Conservation (phyloP, 441 rosid species). For the Cnidoscolus chayamansa region DNA sequence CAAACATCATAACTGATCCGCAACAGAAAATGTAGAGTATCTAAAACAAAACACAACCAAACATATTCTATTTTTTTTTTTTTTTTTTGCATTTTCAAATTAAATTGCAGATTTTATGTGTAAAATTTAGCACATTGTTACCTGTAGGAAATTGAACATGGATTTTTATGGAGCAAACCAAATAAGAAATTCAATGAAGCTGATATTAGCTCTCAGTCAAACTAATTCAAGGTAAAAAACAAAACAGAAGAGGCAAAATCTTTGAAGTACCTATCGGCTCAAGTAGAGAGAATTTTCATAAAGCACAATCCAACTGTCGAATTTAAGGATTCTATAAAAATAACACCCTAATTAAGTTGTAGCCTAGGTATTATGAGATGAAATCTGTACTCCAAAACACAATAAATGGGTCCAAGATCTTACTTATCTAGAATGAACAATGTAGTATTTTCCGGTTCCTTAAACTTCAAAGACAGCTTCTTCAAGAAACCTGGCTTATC, state of each 20-base stretch:
- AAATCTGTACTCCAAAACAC: background rate
- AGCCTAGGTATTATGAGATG: background rate
- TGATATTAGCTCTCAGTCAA: background rate
- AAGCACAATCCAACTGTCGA: background rate
- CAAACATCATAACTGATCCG: background rate
- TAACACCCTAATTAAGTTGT: background rate
- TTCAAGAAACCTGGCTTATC: constrained; percentile 84
- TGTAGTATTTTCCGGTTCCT: constrained; percentile 76
- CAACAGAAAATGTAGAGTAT: background rate
- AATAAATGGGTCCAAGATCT: constrained; percentile 28
- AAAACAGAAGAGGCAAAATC: background rate
- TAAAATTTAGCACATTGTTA: background rate
- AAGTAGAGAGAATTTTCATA: background rate
- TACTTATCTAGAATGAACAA: constrained; percentile 94
- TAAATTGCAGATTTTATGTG: background rate
- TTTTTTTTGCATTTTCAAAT: too few relatives aligned
- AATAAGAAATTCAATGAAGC: background rate
- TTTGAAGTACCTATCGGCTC: background rate
- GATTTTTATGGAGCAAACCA: background rate
- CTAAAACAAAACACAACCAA: background rate
- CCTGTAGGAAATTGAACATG: background rate
- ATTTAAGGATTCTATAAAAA: background rate
- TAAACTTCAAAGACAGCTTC: constrained; percentile 81
- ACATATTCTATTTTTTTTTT: background rate
- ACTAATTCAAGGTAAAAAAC: background rate